Conservation (phyloP, 2,329 filamentous ascomycete genomes). For the Fusarium sp. region DNA sequence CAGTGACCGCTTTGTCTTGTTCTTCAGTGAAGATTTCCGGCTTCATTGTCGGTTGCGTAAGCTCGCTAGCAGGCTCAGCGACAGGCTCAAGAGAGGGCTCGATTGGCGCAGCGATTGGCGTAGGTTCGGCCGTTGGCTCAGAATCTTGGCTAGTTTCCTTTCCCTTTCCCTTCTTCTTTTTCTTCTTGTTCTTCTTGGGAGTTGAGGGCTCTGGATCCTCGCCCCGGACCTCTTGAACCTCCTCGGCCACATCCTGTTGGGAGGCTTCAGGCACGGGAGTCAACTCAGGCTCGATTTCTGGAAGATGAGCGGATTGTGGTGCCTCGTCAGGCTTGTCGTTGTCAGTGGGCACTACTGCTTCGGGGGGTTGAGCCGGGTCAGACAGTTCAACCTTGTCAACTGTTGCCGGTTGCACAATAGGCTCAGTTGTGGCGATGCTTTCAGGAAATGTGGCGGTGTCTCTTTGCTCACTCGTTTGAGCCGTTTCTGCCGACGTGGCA, state of each 20-base stretch:
- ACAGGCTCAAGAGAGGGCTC: neutral
- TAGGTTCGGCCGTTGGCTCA: neutral
- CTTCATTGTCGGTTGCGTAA: neutral
- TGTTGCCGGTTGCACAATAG: neutral
- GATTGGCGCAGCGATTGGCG: neutral
- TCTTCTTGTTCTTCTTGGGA: constrained; percentile 11
- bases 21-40: neutral
- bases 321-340: neutral
- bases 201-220: neutral
- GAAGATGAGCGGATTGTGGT: neutral
- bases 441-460: neutral
- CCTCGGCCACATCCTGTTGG: neutral
- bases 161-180: constrained; percentile 4
- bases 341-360: neutral
- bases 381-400: neutral
- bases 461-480: neutral
- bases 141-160: neutral
- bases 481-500: neutral
- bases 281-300: neutral
- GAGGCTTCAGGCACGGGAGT: neutral
- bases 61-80: neutral
- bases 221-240: neutral
- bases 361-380: neutral
- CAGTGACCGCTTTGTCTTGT: neutral
- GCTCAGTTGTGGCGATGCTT: neutral